Evolutionary conservation across 1,284 basidiomycete genomes (phyloP), one percentile per base, ranked within the genome.

Genomic region (Ustilago cynodontis): DNA sequence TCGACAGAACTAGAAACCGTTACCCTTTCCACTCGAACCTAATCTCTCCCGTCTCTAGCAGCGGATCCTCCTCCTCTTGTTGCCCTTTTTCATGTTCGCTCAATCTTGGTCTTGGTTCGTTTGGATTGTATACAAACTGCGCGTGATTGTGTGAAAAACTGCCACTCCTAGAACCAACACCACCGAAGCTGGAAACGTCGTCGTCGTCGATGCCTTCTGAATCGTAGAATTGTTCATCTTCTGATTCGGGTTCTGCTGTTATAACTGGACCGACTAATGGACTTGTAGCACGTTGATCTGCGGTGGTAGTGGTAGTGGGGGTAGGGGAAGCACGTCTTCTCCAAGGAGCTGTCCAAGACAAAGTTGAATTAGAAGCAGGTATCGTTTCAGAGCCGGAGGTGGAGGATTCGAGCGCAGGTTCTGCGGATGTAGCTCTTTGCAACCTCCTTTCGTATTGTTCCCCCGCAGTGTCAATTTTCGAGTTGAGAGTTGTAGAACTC

Each of bases 41-140:
- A 33, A 85, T 84, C 58, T 85, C 84, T 14, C 84, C 84, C 10
- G 73, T 73, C 50, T 81, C 82, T 8, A 85, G 65, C 20, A 85
- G 61, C 50, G 70, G 71, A 41, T 85, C 85, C 14, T 78, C 77
- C 33, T 63, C 59, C 22, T 67, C 61, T 10, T 65, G 59, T 1
- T 59, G 59, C 16, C 53, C 63, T 1, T 61, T 69, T 29, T 69
- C 67, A 9, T 65, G 71, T 11, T 71, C 71, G 26, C 64, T 71
- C 24, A 24, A 39, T 49, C 56, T 51, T 20, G 6, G n/a, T 16
- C 13, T 33, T 35, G 26, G 9, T 10, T 65, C 66, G 33, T 78
- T 67, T 5, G 52, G 70, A 29, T 45, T 53, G 39, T 22, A 59
- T n/a, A 28, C 37, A 16, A 33, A 26, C 0, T 41, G 33, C n/a